These are phyloP conservation scores for Verticillium albo-atrum DNA, from an alignment of 2,329 filamentous ascomycete genomes.

Conservation along the genomic window DNA sequence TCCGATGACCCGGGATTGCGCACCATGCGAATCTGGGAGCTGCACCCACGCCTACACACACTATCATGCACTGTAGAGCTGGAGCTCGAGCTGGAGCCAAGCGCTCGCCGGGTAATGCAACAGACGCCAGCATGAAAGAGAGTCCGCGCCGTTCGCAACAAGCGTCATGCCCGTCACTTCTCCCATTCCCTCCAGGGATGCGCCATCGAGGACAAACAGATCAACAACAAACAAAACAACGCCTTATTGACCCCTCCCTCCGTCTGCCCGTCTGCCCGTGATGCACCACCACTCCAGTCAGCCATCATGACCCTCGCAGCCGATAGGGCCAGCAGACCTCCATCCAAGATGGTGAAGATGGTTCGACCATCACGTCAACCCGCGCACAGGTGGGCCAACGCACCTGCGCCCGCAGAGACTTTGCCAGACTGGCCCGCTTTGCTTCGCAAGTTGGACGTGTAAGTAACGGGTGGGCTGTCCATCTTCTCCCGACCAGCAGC, in stretches of 20 bases:
- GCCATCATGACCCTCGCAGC: neutral
- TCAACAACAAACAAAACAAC: neutral
- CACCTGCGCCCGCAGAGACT: neutral
- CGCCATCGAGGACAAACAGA: neutral
- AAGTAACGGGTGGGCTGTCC: no score
- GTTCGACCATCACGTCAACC: neutral
- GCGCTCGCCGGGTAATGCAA: neutral
- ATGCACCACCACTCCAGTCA: neutral
- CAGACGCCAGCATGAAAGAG: neutral
- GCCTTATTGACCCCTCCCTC: no score
- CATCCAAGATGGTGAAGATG: neutral
- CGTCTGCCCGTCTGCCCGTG: neutral
- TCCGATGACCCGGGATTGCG: constrained; percentile 1
- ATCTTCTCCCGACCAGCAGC: no score
- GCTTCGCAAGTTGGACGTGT: no score
- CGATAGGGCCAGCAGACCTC: neutral
- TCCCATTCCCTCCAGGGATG: neutral
- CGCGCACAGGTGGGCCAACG: neutral
- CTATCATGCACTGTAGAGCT: neutral
- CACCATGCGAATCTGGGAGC: no score
- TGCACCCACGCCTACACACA: no score
- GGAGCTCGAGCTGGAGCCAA: neutral
- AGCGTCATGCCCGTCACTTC: no score
- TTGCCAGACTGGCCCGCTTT: neutral
- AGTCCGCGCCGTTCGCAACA: neutral